These are phyloP conservation scores for Balakata baccata DNA, from an alignment of 345 rosid species.

Conservation along the genomic window DNA sequence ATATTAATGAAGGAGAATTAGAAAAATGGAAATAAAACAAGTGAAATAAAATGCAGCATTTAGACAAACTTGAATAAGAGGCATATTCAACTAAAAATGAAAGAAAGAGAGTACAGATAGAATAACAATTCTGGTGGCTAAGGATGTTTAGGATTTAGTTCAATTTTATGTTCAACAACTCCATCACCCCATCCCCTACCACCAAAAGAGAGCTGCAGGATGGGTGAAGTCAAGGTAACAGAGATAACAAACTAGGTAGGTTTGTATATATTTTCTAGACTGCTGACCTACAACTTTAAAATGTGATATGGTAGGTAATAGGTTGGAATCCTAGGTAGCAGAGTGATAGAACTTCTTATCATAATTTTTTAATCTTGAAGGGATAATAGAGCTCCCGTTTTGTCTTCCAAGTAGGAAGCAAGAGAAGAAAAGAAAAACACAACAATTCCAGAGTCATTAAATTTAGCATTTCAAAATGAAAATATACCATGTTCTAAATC, in stretches of 20 bases:
- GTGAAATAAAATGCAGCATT: neutral
- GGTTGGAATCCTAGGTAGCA: neutral
- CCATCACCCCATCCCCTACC: neutral
- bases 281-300: neutral
- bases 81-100: neutral
- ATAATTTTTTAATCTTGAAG: neutral
- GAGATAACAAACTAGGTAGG: neutral
- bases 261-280: neutral
- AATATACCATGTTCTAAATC: neutral
- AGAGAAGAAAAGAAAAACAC: neutral
- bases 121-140: neutral
- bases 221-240: neutral
- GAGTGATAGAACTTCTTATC: neutral
- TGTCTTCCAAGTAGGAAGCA: conserved; percentile 3
- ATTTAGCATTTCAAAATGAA: neutral
- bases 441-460: neutral
- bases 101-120: neutral
- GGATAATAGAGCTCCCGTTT: neutral
- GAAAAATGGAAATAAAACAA: conserved; percentile 5
- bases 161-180: neutral
- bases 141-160: neutral
- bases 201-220: neutral
- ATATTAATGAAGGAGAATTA: conserved; percentile 11
- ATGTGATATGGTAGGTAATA: neutral
- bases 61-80: neutral